Evolutionary conservation across 2,329 filamentous ascomycete genomes (phyloP), one percentile per base, ranked within the genome.

Genomic region (Geoglossum cookeanum): DNA sequence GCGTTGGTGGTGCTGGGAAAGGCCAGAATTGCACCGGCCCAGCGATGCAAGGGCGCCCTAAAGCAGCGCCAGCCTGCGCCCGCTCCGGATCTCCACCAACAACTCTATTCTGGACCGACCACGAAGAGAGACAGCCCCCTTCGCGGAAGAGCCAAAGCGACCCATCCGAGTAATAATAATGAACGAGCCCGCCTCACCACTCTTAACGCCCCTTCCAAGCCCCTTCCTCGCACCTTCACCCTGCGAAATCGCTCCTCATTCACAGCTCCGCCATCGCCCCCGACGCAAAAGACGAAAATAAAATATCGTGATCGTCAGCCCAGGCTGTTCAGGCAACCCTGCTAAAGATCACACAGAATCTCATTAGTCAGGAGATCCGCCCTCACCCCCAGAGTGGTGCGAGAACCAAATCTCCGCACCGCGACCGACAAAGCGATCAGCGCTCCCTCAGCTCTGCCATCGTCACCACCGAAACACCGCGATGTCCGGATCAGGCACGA

Each of bases 211-310:
- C 42, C 55, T 39, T 47, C 47, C 55, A 48, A 42, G 4, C 39
- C 22, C 35, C 54, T 56, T 48, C 39, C 54, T 33, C 37, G 8
- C 54, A 48, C 54, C 54, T 48, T 15, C 54, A 48, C 54, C 17
- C 54, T 17, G 17, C 39, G 22, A 45, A 47, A 27, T 22, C 45
- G 17, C 11, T 57, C 9, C 29, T 54, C 27, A 15, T 57, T 29
- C 42, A 17, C 55, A 37, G 11, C 15, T 52, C 33, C 45, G 47
- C 35, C n/a, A 51, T 48, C 55, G 55, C 5, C 55, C 11, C 33
- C 55, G 55, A 57, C 55, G 27, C 45, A 47, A 51, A 57, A 33
- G 47, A 51, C 55, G 35, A 57, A 47, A 51, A 57, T 51, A 57
- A 57, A 47, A 54, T 51, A 51, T 49, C 55, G 35, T 42, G 42